Evolutionary conservation across 2,329 filamentous ascomycete species (phyloP).

Genomic region (Alternaria dauci): DNA sequence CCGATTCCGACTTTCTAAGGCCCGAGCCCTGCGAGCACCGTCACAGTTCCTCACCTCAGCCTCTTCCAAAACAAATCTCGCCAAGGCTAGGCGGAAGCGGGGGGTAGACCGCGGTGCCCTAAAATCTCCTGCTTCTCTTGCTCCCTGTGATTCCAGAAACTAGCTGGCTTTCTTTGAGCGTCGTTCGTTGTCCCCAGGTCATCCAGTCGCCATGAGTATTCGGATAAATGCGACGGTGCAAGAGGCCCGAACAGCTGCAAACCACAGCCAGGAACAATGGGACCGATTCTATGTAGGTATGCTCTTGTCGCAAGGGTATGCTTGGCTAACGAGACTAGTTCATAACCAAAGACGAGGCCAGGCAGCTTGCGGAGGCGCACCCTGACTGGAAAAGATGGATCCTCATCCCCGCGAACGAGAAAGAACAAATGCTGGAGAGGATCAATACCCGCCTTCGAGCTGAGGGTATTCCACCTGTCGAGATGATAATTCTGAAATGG

Average conservation of each 20-base stretch:
- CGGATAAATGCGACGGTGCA: constrained; percentile 50
- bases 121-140: constrained; percentile 48
- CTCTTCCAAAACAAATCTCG: constrained; percentile 48
- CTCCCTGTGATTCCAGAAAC: constrained; percentile 42
- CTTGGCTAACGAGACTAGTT: constrained; percentile 43
- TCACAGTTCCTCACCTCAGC: constrained; percentile 50
- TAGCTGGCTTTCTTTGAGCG: constrained; percentile 33
- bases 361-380: constrained; percentile 47
- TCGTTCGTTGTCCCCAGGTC: constrained; percentile 30
- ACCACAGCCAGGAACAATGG: constrained; percentile 51
- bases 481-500: constrained; percentile 52
- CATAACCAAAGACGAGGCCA: constrained; percentile 50
- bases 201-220: constrained; percentile 46
- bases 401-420: constrained; percentile 49
- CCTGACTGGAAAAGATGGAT: constrained; percentile 51
- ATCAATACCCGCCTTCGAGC: constrained; percentile 46
- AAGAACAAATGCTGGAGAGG: constrained; percentile 46
- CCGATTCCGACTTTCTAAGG: constrained; percentile 49
- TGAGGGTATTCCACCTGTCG: constrained; percentile 48
- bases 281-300: constrained; percentile 50
- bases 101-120: constrained; percentile 48
- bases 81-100: constrained; percentile 51
- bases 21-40: constrained; percentile 49
- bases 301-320: constrained; percentile 15
- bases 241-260: constrained; percentile 46